Evolutionary conservation across 257 asterid genomes (phyloP).

Genomic region (Lycium ferocissimum): DNA sequence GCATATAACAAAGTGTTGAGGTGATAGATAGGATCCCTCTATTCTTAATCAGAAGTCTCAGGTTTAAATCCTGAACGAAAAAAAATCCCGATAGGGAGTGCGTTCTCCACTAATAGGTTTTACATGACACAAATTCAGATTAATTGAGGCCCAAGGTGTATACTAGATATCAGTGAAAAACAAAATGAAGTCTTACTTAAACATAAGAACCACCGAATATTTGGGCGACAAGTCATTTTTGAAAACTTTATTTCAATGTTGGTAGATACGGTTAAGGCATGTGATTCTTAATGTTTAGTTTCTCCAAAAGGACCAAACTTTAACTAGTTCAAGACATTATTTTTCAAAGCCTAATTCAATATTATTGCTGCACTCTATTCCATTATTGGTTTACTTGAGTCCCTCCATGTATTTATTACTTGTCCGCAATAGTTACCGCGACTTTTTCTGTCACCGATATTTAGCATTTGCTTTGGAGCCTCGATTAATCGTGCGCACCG

Average conservation of each 20-base stretch:
- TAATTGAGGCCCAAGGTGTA: too few species aligned
- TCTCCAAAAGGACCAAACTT: neutral
- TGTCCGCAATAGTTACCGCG: too few species aligned
- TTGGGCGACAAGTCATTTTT: neutral
- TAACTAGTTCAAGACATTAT: neutral
- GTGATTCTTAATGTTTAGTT: constrained; percentile 8
- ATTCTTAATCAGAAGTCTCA: too few species aligned
- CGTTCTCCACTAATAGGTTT: too few species aligned
- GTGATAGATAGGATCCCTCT: too few species aligned
- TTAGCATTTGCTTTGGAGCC: too few species aligned
- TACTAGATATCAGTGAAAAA: too few species aligned
- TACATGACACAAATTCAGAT: too few species aligned
- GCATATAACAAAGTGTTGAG: too few species aligned
- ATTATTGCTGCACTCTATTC: neutral
- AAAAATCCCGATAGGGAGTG: too few species aligned
- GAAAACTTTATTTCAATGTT: neutral
- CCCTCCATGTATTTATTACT: neutral
- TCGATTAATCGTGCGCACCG: neutral
- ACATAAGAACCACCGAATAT: neutral
- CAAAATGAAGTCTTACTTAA: neutral
- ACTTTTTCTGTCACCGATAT: too few species aligned
- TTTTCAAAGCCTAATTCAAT: neutral
- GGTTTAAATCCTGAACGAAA: too few species aligned
- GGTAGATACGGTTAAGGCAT: neutral
- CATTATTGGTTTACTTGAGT: neutral